A percentile compares a stretch with the other conserved stretches of the same genome.
Conservation (phyloP, 2,329 filamentous ascomycete species). For the Trichoderma lentiforme region DNA sequence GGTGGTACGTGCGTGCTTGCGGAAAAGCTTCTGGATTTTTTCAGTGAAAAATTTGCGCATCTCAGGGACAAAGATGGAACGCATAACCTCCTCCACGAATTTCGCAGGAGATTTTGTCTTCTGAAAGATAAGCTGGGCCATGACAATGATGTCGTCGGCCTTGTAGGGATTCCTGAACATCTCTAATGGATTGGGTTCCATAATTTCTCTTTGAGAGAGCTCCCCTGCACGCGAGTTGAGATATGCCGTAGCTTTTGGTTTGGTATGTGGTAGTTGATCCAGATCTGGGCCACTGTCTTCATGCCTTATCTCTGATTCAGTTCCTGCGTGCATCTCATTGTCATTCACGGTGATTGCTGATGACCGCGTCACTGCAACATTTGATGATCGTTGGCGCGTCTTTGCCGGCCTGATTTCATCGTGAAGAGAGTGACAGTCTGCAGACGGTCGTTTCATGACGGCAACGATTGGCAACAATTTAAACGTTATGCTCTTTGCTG, state of each 20-base stretch:
- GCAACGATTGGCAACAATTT: neutral
- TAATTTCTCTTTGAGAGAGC: neutral
- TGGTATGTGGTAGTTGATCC: neutral
- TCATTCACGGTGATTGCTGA: neutral
- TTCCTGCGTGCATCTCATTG: neutral
- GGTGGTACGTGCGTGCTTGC: neutral
- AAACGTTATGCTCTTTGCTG: neutral
- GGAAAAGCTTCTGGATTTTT: neutral
- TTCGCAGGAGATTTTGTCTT: neutral
- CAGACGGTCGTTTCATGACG: neutral
- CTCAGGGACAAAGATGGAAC: neutral
- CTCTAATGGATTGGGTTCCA: neutral
- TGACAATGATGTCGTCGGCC: neutral
- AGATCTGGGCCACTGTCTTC: neutral
- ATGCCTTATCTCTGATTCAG: neutral
- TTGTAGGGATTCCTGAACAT: neutral
- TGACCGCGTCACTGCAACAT: neutral
- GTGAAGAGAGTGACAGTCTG: neutral
- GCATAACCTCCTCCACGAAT: neutral
- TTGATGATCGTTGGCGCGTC: neutral
- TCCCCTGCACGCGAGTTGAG: neutral
- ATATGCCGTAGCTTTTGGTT: neutral
- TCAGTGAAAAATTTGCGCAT: neutral
- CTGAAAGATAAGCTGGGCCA: neutral
- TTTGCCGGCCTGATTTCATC: neutral